Evolutionary conservation across 2,329 filamentous ascomycete genomes (phyloP).

Genomic region (Leptographium radiaticola): DNA sequence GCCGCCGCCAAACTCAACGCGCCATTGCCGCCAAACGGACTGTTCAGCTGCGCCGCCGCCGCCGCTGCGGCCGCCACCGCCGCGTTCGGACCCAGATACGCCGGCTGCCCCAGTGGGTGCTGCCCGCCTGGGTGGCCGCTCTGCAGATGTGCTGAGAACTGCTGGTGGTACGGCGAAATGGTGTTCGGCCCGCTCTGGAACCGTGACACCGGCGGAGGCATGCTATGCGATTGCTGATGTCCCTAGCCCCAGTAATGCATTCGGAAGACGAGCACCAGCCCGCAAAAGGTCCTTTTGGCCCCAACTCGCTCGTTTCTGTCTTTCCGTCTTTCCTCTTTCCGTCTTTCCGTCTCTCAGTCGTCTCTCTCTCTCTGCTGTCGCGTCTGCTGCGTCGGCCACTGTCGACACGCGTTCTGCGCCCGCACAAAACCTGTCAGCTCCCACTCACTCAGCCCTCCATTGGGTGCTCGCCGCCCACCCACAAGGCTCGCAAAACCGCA

Average conservation of each 20-base stretch:
- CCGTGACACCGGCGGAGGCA: slow-evolving; percentile 30
- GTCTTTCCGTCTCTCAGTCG: neutral
- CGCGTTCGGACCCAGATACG: slow-evolving; percentile 55
- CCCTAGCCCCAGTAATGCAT: neutral
- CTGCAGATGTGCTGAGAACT: slow-evolving; percentile 42
- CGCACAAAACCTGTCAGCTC: too few relatives aligned
- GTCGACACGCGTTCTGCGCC: neutral
- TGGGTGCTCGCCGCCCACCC: too few relatives aligned
- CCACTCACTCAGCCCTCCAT: too few relatives aligned
- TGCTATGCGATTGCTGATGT: slow-evolving; percentile 9
- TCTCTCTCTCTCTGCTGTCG: neutral
- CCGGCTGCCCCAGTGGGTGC: slow-evolving; percentile 51
- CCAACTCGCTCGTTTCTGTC: neutral
- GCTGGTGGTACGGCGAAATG: slow-evolving; percentile 34
- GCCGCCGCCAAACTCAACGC: slow-evolving; percentile 33
- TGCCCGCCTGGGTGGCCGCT: slow-evolving; percentile 29
- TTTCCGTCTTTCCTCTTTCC: neutral
- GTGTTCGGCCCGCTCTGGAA: slow-evolving; percentile 33
- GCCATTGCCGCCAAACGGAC: slow-evolving; percentile 50
- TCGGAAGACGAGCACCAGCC: neutral
- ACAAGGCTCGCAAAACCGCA: too few relatives aligned
- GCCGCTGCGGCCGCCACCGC: slow-evolving; percentile 8
- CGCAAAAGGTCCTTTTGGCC: too few relatives aligned
- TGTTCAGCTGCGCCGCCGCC: slow-evolving; percentile 41
- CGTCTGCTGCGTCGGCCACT: neutral